Evolutionary conservation across 176 grass and related monocot species (phyloP), one percentile per base, ranked within the genome.

Genomic region (Carex myosuroides): DNA sequence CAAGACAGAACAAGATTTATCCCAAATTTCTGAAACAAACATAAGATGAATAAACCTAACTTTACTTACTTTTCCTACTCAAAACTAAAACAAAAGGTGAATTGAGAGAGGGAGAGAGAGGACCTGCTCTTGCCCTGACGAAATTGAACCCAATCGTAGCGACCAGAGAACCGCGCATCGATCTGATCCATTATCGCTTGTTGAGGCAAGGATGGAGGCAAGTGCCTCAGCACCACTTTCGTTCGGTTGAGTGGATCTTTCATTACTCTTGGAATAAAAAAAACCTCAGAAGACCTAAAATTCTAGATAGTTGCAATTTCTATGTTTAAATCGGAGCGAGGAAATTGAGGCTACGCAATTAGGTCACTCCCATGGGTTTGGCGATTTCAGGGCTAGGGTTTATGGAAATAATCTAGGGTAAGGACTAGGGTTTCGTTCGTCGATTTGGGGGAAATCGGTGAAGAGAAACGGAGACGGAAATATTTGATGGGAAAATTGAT

Each of bases 131-230:
- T 99, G 65, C 97, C 97, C 46, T 91, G 87, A 76, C 91, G 88
- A 88, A 99, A 96, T 80, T 79, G 88, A 33, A 89, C 81, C 93
- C 91, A 96, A 79, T 99, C 90, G 71, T 92, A 99, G 39, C 97
- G 93, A 3, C 91, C 93, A 22, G 89, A 89, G 85, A 99, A 99
- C 81, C 90, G 91, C 32, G 84, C 87, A 41, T 99, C 93, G 84
- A 99, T 94, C 97, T 95, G 93, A 78, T 99, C 91, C 88, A 96
- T 55, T 58, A 99, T 88, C 52, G 87, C 88, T 63, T 93, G 85
- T 82, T 92, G 90, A 70, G 88, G 77, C 71, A 99, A 88, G 71
- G 93, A 88, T 83, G 91, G 91, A 46, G 97, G 97, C 81, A 99
- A 85, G 82, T 84, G 90, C 81, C 97, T 87, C 59, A 99, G 80